phyloP scores from a whole-genome alignment of 495 filamentous ascomycete species.

The Podospora didyma region DNA sequence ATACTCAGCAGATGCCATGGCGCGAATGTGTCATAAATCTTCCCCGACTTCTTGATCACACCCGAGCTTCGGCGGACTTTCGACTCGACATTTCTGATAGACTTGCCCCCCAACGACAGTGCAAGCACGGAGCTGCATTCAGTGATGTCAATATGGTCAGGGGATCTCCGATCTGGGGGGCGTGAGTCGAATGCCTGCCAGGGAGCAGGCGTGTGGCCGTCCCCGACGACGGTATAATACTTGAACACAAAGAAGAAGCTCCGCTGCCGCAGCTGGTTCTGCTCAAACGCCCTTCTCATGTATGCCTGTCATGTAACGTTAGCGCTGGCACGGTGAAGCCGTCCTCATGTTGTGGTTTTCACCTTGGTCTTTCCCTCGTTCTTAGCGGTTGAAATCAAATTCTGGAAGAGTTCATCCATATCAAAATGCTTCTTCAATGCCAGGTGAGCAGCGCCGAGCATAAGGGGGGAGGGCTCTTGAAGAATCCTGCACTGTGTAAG shows the following conservation, averaged over 20 bases:
- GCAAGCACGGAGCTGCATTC: constrained; percentile 48
- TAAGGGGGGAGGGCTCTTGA: constrained; percentile 48
- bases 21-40: constrained; percentile 42
- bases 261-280: constrained; percentile 32
- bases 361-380: constrained; percentile 31
- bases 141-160: constrained; percentile 45
- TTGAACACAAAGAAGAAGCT: constrained; percentile 54
- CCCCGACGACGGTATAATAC: constrained; percentile 47
- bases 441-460: constrained; percentile 47
- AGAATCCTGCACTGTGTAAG: constrained; percentile 28
- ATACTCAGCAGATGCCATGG: constrained; percentile 52
- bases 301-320: constrained; percentile 16
- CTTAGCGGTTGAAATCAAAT: constrained; percentile 34
- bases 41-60: constrained; percentile 27
- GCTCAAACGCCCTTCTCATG: constrained; percentile 37
- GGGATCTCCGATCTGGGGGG: constrained; percentile 32
- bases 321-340: background rate
- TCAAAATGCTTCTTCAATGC: constrained; percentile 47
- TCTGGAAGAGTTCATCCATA: constrained; percentile 47
- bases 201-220: constrained; percentile 38
- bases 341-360: background rate
- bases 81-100: constrained; percentile 30
- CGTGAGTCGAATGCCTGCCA: constrained; percentile 43
- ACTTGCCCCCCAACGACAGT: constrained; percentile 40
- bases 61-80: constrained; percentile 20